A percentile compares a stretch with the other conserved stretches of the same genome.
These are phyloP conservation scores for Boehmeria nivea DNA, from an alignment of 306 rosid species.

Conservation along the genomic window DNA sequence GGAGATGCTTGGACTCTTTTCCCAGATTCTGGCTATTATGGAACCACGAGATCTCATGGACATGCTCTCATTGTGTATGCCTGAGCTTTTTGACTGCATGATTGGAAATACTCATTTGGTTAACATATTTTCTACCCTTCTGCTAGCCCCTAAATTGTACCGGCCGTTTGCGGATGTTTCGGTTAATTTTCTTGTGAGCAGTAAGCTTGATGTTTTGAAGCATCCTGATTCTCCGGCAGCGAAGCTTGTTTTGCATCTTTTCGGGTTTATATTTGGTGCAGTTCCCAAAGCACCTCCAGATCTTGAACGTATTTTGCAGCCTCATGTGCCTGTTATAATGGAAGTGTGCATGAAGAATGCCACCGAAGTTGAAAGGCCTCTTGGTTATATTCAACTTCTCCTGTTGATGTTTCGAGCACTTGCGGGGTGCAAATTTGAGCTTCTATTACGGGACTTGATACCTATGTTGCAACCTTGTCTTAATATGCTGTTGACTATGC, in stretches of 20 bases:
- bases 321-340: conserved; percentile 90
- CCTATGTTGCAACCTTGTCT: conserved; percentile 93
- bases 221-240: conserved; percentile 84
- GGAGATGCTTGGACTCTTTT: conserved; percentile 91
- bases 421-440: conserved; percentile 91
- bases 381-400: conserved; percentile 92
- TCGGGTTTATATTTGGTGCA: conserved; percentile 83
- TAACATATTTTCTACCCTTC: conserved; percentile 87
- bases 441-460: conserved; percentile 84
- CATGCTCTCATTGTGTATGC: conserved; percentile 98
- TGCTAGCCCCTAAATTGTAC: conserved; percentile 75
- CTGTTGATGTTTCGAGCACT: conserved; percentile 81
- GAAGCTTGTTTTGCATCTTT: conserved; percentile 88
- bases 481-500: conserved; percentile 87
- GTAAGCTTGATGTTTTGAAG: conserved; percentile 84
- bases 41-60: conserved; percentile 99
- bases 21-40: conserved; percentile 95
- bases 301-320: conserved; percentile 95
- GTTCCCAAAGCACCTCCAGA: conserved; percentile 95
- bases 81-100: conserved; percentile 98
- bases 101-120: conserved; percentile 81
- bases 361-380: conserved; percentile 90
- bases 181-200: conserved; percentile 83
- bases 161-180: conserved; percentile 92
- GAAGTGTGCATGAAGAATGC: conserved; percentile 95